Evolutionary conservation across 495 filamentous ascomycete species (phyloP).

Genomic region (Bathelium albidoporum): DNA sequence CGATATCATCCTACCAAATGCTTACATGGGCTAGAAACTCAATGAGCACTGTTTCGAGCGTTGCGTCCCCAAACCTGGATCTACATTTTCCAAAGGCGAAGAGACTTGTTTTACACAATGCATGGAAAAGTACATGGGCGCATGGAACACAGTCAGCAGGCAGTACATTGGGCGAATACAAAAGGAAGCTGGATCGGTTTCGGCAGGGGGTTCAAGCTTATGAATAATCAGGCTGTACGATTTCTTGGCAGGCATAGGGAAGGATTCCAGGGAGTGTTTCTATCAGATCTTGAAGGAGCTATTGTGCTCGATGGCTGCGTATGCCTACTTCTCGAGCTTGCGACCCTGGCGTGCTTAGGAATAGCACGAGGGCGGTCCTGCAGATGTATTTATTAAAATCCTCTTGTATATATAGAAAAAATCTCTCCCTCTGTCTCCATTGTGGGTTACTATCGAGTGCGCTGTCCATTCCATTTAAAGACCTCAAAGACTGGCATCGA

Average conservation of each 20-base stretch:
- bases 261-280: no score
- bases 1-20: background rate
- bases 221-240: background rate
- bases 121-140: slow-evolving; percentile 95
- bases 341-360: no score
- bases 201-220: background rate
- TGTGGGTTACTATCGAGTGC: no score
- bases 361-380: no score
- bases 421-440: no score
- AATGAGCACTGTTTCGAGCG: slow-evolving; percentile 95
- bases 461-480: no score
- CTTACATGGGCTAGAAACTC: slow-evolving; percentile 57
- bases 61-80: slow-evolving; percentile 78
- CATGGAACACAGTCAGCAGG: slow-evolving; percentile 78
- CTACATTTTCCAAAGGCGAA: slow-evolving; percentile 60
- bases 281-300: no score
- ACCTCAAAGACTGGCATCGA: no score
- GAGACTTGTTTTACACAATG: slow-evolving; percentile 72
- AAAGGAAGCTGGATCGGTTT: slow-evolving; percentile 19
- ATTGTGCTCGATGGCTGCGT: no score
- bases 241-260: background rate
- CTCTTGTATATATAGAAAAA: no score
- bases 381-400: no score
- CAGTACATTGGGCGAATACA: slow-evolving; percentile 67
- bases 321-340: no score